These are phyloP conservation scores for Pleurotus salmoneostramineus DNA, from an alignment of 768 basidiomycete genomes.

Conservation along the genomic window DNA sequence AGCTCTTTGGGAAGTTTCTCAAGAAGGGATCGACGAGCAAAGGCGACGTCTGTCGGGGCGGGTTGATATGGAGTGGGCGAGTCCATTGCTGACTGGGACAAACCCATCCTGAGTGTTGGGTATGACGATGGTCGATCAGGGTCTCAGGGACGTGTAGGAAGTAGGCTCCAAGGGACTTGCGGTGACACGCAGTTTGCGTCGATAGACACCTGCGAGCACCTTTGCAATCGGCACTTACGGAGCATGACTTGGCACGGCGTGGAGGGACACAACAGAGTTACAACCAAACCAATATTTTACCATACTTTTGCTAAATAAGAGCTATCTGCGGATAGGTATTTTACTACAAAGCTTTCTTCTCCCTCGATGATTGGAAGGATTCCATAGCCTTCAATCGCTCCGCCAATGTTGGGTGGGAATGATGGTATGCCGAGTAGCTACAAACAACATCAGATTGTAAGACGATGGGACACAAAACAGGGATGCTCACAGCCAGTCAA, in stretches of 20 bases:
- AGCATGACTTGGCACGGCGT: no score
- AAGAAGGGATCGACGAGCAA: neutral
- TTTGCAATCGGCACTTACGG: no score
- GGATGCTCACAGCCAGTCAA: constrained; percentile 78
- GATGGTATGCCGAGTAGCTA: constrained; percentile 92
- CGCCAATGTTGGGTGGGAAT: constrained; percentile 92
- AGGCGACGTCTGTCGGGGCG: neutral
- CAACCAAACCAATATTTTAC: neutral
- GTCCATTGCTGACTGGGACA: no score
- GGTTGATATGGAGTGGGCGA: neutral
- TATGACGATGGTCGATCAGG: no score
- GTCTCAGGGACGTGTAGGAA: no score
- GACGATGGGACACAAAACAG: constrained; percentile 2
- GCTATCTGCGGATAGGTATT: neutral
- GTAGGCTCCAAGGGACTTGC: no score
- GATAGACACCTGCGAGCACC: no score
- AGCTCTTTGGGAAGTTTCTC: neutral
- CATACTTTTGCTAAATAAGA: neutral
- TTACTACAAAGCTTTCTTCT: constrained; percentile 15
- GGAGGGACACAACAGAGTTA: no score
- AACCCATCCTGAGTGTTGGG: no score
- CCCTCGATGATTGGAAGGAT: constrained; percentile 45
- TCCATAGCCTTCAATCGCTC: constrained; percentile 86
- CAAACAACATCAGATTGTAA: constrained; percentile 5
- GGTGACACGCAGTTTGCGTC: no score